Evolutionary conservation across 164 flowering plant genomes (phyloP).

Genomic region (Nymphaea colorata): DNA sequence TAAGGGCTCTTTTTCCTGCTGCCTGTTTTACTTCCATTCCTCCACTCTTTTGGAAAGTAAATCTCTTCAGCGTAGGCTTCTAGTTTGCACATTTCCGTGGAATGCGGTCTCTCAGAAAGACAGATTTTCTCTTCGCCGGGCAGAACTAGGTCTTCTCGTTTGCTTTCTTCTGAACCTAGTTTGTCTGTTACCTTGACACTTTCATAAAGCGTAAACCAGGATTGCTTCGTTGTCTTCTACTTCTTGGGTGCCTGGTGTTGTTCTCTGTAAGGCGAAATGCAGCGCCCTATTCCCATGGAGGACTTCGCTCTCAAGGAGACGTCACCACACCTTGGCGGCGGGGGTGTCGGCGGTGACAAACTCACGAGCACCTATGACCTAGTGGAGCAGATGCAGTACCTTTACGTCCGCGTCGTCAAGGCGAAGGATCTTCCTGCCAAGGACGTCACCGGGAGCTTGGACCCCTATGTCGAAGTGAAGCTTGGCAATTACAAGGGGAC

Average conservation of each 20-base stretch:
- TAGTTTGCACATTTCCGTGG: no score
- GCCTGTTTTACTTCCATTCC: neutral
- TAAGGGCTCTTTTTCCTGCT: neutral
- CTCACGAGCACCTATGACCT: constrained; percentile 9
- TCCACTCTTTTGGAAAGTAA: no score
- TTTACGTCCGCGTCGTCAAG: constrained; percentile 20
- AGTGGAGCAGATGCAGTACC: constrained; percentile 17
- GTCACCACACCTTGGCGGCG: constrained; percentile 71
- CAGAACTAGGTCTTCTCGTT: no score
- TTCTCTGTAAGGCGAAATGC: constrained; percentile 18
- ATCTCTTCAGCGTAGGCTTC: no score
- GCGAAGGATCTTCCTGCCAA: constrained; percentile 19
- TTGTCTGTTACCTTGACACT: neutral
- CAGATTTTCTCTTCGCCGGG: no score
- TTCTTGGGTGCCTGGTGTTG: neutral
- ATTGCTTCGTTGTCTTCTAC: neutral
- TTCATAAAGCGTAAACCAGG: neutral
- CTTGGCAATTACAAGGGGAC: constrained; percentile 19
- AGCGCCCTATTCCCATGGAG: constrained; percentile 28
- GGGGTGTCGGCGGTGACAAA: constrained; percentile 11
- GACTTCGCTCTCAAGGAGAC: constrained; percentile 80
- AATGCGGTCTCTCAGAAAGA: no score
- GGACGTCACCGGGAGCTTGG: constrained; percentile 15
- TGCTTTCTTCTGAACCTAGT: neutral
- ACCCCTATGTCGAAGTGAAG: constrained; percentile 22